A percentile compares a stretch with the other conserved stretches of the same genome.
These are phyloP conservation scores for Globisporangium nodosum DNA, from an alignment of 352 stramenopile genomes.

Conservation along the genomic window DNA sequence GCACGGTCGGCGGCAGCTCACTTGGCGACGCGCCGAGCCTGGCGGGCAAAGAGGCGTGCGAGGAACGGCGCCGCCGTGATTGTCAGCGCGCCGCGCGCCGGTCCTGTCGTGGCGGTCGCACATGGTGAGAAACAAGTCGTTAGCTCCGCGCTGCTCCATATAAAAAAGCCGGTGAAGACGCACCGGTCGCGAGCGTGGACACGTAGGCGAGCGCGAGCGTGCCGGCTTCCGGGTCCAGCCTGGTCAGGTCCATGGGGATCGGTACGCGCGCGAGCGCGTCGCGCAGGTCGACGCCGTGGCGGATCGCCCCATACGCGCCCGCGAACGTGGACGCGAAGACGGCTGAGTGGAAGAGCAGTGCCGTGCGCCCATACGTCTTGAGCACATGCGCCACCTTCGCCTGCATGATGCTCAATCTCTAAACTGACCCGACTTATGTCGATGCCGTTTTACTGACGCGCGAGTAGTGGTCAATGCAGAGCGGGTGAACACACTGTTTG, in stretches of 20 bases:
- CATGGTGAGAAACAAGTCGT: neutral
- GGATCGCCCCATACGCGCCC: conserved; percentile 67
- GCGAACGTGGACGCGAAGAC: conserved; percentile 94
- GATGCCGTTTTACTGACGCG: neutral
- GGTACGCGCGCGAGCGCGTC: conserved; percentile 47
- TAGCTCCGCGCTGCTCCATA: neutral
- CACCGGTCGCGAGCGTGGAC: conserved; percentile 78
- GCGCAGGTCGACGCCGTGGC: conserved; percentile 60
- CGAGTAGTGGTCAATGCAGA: neutral
- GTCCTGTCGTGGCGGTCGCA: conserved; percentile 21
- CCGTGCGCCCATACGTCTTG: conserved; percentile 93
- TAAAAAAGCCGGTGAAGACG: neutral
- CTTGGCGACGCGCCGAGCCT: conserved; percentile 13
- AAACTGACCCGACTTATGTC: too few species aligned
- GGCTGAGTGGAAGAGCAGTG: conserved; percentile 90
- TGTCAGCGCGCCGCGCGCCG: conserved; percentile 61
- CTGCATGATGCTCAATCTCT: conserved; percentile 32
- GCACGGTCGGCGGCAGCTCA: neutral
- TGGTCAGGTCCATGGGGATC: conserved; percentile 56
- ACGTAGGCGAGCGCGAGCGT: conserved; percentile 90
- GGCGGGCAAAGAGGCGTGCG: conserved; percentile 53
- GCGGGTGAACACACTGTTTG: neutral
- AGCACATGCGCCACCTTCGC: conserved; percentile 69
- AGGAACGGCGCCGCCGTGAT: conserved; percentile 70
- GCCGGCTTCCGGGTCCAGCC: conserved; percentile 61